These are phyloP conservation scores for Parachaetomium inaequale DNA, from an alignment of 495 filamentous ascomycete genomes.

Conservation along the genomic window DNA sequence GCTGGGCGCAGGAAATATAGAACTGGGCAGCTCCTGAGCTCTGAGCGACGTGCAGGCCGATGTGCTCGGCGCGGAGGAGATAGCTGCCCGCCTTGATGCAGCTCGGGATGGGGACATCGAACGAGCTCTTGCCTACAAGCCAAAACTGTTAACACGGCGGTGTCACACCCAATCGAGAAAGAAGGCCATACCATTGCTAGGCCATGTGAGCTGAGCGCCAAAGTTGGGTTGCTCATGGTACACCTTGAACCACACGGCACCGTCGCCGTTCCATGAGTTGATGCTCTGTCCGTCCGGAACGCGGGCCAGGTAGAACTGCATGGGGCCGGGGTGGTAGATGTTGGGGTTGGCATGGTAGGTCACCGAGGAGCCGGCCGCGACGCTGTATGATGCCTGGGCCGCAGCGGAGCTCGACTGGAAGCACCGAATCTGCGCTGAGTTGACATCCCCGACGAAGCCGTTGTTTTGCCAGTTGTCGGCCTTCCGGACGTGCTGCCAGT, in stretches of 20 bases:
- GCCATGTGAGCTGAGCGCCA: conserved; percentile 40
- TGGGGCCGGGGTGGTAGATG: conserved; percentile 46
- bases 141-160: not conserved
- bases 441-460: conserved; percentile 44
- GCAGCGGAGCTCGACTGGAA: conserved; percentile 34
- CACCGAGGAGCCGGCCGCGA: conserved; percentile 42
- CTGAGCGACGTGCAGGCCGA: conserved; percentile 49
- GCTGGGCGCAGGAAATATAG: conserved; percentile 46
- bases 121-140: conserved; percentile 32
- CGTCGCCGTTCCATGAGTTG: conserved; percentile 44
- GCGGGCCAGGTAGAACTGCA: conserved; percentile 47
- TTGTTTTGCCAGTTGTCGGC: conserved; percentile 43
- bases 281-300: conserved; percentile 41
- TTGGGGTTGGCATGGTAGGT: conserved; percentile 41
- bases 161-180: not conserved
- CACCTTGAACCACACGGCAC: conserved; percentile 55
- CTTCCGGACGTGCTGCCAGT: conserved; percentile 41
- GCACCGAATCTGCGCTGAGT: conserved; percentile 47
- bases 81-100: conserved; percentile 53
- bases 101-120: conserved; percentile 41
- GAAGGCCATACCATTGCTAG: conserved; percentile 27
- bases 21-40: conserved; percentile 48
- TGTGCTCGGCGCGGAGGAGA: conserved; percentile 57
- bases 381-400: conserved; percentile 33
- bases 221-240: conserved; percentile 45